Percentiles rank a stretch among this genome's conserved stretches.
Conservation (phyloP, 2,329 filamentous ascomycete genomes). For the Aspergillus fumigatus region DNA sequence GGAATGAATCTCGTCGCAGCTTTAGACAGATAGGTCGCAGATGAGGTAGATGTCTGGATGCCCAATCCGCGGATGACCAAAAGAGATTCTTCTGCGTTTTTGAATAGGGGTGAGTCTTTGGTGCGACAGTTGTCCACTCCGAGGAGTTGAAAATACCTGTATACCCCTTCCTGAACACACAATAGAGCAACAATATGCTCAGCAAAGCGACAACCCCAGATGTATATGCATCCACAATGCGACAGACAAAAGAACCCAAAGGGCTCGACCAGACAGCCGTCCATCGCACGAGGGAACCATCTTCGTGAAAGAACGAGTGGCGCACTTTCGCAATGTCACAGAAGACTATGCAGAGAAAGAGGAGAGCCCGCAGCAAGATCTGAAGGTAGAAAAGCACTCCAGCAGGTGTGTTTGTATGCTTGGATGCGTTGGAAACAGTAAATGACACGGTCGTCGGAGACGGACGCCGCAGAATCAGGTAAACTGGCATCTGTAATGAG, state of each 20-base stretch:
- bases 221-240: conserved; percentile 34
- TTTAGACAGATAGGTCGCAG: conserved; percentile 61
- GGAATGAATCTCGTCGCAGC: conserved; percentile 74
- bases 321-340: conserved; percentile 33
- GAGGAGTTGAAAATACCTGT: conserved; percentile 40
- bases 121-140: conserved; percentile 11
- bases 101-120: conserved; percentile 8
- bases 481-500: conserved; percentile 54
- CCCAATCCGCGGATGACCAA: conserved; percentile 84
- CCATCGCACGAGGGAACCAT: conserved; percentile 26
- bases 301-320: conserved; percentile 20
- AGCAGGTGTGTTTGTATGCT: conserved; percentile 43
- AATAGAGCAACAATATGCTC: conserved; percentile 39
- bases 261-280: conserved; percentile 30
- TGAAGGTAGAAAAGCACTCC: conserved; percentile 41
- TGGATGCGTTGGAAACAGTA: conserved; percentile 76
- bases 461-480: conserved; percentile 45
- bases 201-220: conserved; percentile 41
- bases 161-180: conserved; percentile 47
- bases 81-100: conserved; percentile 67
- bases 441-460: conserved; percentile 89
- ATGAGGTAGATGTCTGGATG: conserved; percentile 76
- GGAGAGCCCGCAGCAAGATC: conserved; percentile 41
- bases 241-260: conserved; percentile 29
- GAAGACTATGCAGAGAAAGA: conserved; percentile 40